phyloP scores from a whole-genome alignment of 306 rosid genomes.

The Argentina anserina region DNA sequence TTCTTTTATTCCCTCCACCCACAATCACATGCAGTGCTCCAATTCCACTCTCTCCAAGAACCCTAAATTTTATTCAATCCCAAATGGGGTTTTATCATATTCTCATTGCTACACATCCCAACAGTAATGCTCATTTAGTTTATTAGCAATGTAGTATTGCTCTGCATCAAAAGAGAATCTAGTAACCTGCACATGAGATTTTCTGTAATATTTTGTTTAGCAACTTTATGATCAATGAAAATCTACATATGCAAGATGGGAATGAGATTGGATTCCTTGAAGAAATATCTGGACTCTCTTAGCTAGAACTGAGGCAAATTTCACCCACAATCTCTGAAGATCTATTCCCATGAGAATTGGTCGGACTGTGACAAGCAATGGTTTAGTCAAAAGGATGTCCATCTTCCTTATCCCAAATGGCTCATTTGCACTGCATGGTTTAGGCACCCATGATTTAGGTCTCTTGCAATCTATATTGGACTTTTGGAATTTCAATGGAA shows the following conservation, averaged over 20 bases:
- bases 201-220: neutral
- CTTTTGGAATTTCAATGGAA: conserved; percentile 5
- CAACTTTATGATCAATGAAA: conserved; percentile 13
- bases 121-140: conserved; percentile 38
- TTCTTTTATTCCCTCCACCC: conserved; percentile 31
- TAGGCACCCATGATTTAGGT: neutral
- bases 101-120: conserved; percentile 37
- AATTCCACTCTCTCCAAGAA: conserved; percentile 24
- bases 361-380: conserved; percentile 24
- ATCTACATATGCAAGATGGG: conserved; percentile 26
- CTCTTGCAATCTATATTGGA: no score
- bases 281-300: conserved; percentile 32
- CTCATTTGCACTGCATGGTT: neutral
- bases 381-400: conserved; percentile 8
- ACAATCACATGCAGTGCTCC: conserved; percentile 59
- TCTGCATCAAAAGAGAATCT: conserved; percentile 34
- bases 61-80: conserved; percentile 20
- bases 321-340: conserved; percentile 37
- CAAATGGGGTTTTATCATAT: conserved; percentile 22
- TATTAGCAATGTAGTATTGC: conserved; percentile 30
- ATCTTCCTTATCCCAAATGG: neutral
- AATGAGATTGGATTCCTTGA: conserved; percentile 42
- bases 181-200: conserved; percentile 24
- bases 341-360: conserved; percentile 33
- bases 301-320: conserved; percentile 26